Percentiles rank a stretch among this genome's conserved stretches.
These are phyloP conservation scores for Penicillium silybi DNA, from an alignment of 495 filamentous ascomycete genomes.

Conservation along the genomic window DNA sequence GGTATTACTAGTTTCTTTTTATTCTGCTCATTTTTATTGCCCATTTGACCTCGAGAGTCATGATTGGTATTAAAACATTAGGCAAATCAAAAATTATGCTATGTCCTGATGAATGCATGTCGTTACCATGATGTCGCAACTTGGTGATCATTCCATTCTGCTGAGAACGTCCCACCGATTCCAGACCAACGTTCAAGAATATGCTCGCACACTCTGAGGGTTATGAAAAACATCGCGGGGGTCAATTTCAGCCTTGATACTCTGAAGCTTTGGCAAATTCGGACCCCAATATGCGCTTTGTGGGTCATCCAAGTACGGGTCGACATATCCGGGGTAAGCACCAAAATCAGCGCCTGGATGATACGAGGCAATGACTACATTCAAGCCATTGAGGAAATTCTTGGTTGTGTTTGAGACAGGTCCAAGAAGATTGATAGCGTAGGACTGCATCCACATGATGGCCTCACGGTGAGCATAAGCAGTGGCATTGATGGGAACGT, in stretches of 20 bases:
- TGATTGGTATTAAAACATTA: background rate
- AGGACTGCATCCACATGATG: slow-evolving; percentile 44
- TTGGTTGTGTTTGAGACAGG: slow-evolving; percentile 31
- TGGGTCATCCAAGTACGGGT: slow-evolving; percentile 48
- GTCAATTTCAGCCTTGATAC: slow-evolving; percentile 53
- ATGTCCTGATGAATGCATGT: background rate
- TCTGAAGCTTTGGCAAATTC: slow-evolving; percentile 47
- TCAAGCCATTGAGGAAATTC: slow-evolving; percentile 42
- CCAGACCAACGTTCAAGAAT: background rate
- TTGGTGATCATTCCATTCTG: background rate
- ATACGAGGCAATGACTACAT: slow-evolving; percentile 27
- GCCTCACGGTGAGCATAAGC: slow-evolving; percentile 44
- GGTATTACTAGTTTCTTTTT: too few species aligned
- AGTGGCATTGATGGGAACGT: slow-evolving; percentile 35
- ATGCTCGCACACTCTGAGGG: slow-evolving; percentile 47
- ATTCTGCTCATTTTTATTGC: background rate
- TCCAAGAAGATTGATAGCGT: slow-evolving; percentile 38
- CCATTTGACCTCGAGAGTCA: too few species aligned
- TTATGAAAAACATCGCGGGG: slow-evolving; percentile 60
- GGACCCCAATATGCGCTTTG: slow-evolving; percentile 53
- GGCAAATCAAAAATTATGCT: background rate
- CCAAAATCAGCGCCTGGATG: slow-evolving; percentile 26
- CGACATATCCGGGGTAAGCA: slow-evolving; percentile 70
- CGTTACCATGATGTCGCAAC: background rate
- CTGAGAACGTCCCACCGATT: background rate